These are phyloP conservation scores for Silene uniflora DNA, from an alignment of 148 eudicot genomes.

Conservation along the genomic window DNA sequence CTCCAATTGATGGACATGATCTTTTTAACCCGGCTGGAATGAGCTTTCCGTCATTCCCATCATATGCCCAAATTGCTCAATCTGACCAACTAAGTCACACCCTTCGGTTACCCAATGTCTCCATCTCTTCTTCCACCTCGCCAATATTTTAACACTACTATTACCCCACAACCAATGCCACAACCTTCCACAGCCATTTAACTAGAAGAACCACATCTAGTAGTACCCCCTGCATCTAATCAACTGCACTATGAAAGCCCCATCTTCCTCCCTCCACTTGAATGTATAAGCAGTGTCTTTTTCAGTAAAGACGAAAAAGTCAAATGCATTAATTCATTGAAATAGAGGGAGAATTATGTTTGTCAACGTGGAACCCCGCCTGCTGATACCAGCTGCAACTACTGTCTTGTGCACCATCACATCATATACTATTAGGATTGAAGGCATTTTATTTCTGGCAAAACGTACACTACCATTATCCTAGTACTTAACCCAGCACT, in stretches of 20 bases:
- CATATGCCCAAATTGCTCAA: constrained; percentile 17
- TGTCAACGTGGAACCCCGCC: constrained; percentile 27
- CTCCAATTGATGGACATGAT: constrained; percentile 21
- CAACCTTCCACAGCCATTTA: constrained; percentile 12
- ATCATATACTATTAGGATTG: constrained; percentile 16
- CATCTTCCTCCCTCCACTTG: no score
- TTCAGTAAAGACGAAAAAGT: no score
- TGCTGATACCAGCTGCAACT: constrained; percentile 34
- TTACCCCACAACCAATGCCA: constrained; percentile 5
- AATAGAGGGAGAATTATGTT: background rate
- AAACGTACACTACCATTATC: constrained; percentile 32
- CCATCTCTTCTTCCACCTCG: constrained; percentile 16
- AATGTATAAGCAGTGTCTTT: no score
- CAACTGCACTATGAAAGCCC: background rate
- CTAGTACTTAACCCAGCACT: constrained; percentile 36
- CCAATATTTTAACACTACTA: background rate
- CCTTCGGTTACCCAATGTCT: background rate
- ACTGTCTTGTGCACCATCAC: constrained; percentile 23
- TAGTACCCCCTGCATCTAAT: background rate
- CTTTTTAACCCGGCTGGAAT: constrained; percentile 19
- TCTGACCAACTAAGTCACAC: constrained; percentile 21
- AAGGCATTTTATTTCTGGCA: constrained; percentile 34
- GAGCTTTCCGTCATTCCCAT: constrained; percentile 21
- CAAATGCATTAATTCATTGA: no score
- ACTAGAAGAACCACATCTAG: background rate